phyloP scores from a whole-genome alignment of 768 basidiomycete genomes.

The Suillus subalutaceus region DNA sequence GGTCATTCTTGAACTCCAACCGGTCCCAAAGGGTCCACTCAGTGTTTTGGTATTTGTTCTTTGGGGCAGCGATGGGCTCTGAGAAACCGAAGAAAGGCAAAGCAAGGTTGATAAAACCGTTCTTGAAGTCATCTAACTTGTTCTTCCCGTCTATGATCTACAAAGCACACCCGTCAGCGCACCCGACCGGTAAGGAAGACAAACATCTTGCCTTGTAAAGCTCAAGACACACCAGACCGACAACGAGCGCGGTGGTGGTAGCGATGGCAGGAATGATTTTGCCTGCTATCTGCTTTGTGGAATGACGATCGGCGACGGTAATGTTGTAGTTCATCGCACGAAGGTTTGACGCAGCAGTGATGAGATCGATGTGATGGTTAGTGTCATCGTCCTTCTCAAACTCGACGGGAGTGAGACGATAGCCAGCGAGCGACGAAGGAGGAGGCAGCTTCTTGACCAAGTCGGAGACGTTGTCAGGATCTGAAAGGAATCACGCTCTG shows the following conservation, averaged over 20 bases:
- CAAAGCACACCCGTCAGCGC: not conserved
- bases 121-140: conserved; percentile 95
- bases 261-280: conserved; percentile 99
- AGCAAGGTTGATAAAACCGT: conserved; percentile 97
- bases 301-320: conserved; percentile 81
- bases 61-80: conserved; percentile 89
- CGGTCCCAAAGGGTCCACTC: conserved; percentile 99
- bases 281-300: conserved; percentile 96
- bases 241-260: conserved; percentile 95
- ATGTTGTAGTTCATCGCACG: conserved; percentile 96
- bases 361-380: conserved; percentile 98
- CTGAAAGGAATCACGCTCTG: conserved; percentile 31
- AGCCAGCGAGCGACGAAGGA: conserved; percentile 94
- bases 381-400: conserved; percentile 99
- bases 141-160: conserved; percentile 96
- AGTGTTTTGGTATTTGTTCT: conserved; percentile 83
- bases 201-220: conserved; percentile 79
- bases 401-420: conserved; percentile 91
- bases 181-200: not conserved
- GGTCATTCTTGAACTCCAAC: conserved; percentile 89
- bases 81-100: conserved; percentile 99
- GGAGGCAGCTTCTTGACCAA: conserved; percentile 75
- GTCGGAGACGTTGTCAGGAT: conserved; percentile 53
- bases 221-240: conserved; percentile 95
- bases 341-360: conserved; percentile 95